Evolutionary conservation across 2,329 filamentous ascomycete species (phyloP), one percentile per base, ranked within the genome.

Genomic region (Teratosphaeria destructans): DNA sequence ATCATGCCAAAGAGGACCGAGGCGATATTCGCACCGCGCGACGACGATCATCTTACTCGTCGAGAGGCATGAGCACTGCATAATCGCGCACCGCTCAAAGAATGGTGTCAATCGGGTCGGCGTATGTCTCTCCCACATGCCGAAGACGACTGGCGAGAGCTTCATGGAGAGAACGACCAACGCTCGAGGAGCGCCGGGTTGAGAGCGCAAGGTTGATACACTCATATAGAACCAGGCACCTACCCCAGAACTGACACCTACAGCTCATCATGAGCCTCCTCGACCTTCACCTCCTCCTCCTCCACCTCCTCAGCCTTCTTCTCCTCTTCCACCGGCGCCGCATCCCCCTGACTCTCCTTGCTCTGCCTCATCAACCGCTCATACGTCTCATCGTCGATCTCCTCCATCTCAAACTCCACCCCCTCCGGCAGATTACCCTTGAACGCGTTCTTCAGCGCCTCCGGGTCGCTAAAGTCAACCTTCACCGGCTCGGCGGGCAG

Each of bases 301-400:
- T 43, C 32, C 35, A 32, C 54, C 55, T 34, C 32, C 35, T 19
- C 54, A 10, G 32, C 27, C 39, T 11, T 16, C 55, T 4, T 35
- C n/a, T 23, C 34, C 16, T 23, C 34, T 3, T 62, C 35, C 34
- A 19, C 49, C 54, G 19, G 26, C 34, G 26, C 5, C 4, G 26
- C 34, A 23, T 57, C 37, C 43, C 12, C 55, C 58, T 43, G 19
- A 4, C 34, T 35, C 52, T 19, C 37, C 49, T 55, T 39, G 26
- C 27, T 52, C 34, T 62, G 26, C 56, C 61, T 66, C 68, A 71
- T 70, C 43, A 71, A 59, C 55, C 59, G 57, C 60, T 71, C 70
- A 59, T 70, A 71, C 57, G 65, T 64, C 27, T 67, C 69, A 60
- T 73, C 72, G 32, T 64, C 65, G 27, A 73, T 64, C 66, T 74